Percentiles rank a stretch among this genome's conserved stretches.
Conservation (phyloP, 805 yeast species). For the Saccharomycopsis sp. region DNA sequence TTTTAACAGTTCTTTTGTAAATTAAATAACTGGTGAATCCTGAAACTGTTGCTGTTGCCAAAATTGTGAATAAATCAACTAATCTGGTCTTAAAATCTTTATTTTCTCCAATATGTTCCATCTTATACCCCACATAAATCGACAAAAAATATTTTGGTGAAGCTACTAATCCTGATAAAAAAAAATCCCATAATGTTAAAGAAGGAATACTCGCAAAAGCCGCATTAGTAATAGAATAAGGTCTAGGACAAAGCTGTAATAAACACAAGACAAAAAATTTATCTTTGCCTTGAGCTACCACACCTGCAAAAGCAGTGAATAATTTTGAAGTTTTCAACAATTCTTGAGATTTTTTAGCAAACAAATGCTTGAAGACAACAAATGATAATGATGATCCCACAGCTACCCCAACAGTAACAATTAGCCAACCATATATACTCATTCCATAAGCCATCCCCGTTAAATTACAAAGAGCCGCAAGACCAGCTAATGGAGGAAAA, state of each 20-base stretch:
- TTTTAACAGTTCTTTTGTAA: slow-evolving; percentile 40
- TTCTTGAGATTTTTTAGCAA: slow-evolving; percentile 46
- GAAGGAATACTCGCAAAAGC: slow-evolving; percentile 86
- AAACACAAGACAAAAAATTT: slow-evolving; percentile 57
- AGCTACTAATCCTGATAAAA: slow-evolving; percentile 61
- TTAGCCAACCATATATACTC: slow-evolving; percentile 61
- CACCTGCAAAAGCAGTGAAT: slow-evolving; percentile 65
- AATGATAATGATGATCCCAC: slow-evolving; percentile 72
- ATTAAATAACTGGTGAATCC: slow-evolving; percentile 55
- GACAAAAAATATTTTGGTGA: slow-evolving; percentile 77
- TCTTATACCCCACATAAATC: slow-evolving; percentile 65
- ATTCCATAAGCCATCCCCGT: slow-evolving; percentile 82
- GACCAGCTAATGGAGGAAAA: slow-evolving; percentile 89
- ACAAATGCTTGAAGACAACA: slow-evolving; percentile 47
- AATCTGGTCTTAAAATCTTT: slow-evolving; percentile 40
- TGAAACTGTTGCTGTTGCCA: slow-evolving; percentile 45
- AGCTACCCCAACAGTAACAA: slow-evolving; percentile 58
- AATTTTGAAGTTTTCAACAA: slow-evolving; percentile 52
- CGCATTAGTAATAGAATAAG: slow-evolving; percentile 86
- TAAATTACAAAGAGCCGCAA: slow-evolving; percentile 52
- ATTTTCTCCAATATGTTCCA: slow-evolving; percentile 57
- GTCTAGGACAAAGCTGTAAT: slow-evolving; percentile 82
- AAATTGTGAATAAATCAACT: slow-evolving; percentile 53
- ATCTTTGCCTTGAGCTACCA: slow-evolving; percentile 54
- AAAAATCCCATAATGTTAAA: slow-evolving; percentile 48